phyloP scores from a whole-genome alignment of 2,329 filamentous ascomycete species.

The Plenodomus biglobosus region DNA sequence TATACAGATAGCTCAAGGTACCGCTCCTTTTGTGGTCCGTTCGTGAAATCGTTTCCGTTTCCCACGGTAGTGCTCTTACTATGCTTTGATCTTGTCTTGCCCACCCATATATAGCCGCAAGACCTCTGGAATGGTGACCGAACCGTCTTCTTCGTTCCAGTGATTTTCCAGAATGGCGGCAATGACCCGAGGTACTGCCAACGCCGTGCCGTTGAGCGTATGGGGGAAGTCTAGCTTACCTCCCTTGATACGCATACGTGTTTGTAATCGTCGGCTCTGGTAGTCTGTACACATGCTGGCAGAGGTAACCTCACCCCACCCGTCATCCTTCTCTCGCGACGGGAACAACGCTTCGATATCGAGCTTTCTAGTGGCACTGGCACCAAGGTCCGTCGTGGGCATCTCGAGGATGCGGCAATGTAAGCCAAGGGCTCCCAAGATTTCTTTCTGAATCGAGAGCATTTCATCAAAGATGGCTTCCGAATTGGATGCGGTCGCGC shows the following conservation, averaged over 20 bases:
- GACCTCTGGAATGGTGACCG: constrained; percentile 75
- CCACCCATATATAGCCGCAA: constrained; percentile 80
- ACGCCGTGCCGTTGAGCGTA: constrained; percentile 90
- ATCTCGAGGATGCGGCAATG: constrained; percentile 90
- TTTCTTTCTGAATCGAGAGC: constrained; percentile 81
- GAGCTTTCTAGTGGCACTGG: constrained; percentile 80
- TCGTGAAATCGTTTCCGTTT: neutral
- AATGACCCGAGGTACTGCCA: constrained; percentile 86
- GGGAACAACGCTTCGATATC: constrained; percentile 97
- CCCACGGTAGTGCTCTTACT: neutral
- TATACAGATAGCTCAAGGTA: constrained; percentile 7
- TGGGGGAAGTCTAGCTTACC: constrained; percentile 73
- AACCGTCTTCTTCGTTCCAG: constrained; percentile 71
- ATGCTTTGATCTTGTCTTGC: constrained; percentile 30
- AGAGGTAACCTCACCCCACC: constrained; percentile 93
- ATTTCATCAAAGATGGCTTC: constrained; percentile 77
- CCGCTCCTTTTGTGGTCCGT: neutral
- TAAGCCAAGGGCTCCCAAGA: constrained; percentile 74
- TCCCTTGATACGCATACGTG: constrained; percentile 61
- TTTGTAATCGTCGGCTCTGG: constrained; percentile 79
- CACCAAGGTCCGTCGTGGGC: constrained; percentile 85
- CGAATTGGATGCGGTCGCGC: constrained; percentile 44
- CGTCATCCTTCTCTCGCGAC: constrained; percentile 66
- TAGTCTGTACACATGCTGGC: constrained; percentile 94
- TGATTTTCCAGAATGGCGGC: constrained; percentile 89